Conservation (phyloP, 768 basidiomycete species). For the Amanita pseudoporphyria region DNA sequence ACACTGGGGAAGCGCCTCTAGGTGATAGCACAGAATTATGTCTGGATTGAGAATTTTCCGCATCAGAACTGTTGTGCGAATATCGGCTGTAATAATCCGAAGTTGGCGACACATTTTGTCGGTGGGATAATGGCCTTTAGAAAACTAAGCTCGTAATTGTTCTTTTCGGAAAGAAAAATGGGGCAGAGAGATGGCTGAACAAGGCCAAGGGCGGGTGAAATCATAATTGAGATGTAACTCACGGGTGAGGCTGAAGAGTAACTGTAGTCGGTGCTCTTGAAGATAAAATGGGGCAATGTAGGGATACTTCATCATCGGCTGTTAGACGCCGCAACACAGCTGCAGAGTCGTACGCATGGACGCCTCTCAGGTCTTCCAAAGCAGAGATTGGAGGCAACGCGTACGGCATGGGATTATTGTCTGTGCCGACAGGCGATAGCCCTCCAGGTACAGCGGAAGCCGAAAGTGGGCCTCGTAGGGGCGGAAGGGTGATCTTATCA, state of each 20-base stretch:
- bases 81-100: constrained; percentile 13
- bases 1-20: constrained; percentile 42
- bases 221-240: constrained; percentile 7
- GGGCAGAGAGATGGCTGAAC: constrained; percentile 9
- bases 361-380: constrained; percentile 51
- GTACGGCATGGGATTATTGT: constrained; percentile 22
- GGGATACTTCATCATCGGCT: constrained; percentile 36
- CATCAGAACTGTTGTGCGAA: constrained; percentile 16
- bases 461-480: constrained; percentile 23
- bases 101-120: neutral
- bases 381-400: constrained; percentile 63
- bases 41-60: neutral
- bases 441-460: constrained; percentile 13
- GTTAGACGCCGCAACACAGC: constrained; percentile 58
- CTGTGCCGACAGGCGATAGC: constrained; percentile 10
- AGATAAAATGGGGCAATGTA: constrained; percentile 6
- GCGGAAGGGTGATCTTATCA: constrained; percentile 27
- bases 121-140: neutral
- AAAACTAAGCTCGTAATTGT: constrained; percentile 4
- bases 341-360: constrained; percentile 44
- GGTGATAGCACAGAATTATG: constrained; percentile 21
- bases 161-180: neutral
- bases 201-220: constrained; percentile 10
- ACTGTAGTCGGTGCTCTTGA: constrained; percentile 14
- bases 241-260: neutral